Conservation (phyloP, 495 filamentous ascomycete genomes). For the Penicillium salamii region DNA sequence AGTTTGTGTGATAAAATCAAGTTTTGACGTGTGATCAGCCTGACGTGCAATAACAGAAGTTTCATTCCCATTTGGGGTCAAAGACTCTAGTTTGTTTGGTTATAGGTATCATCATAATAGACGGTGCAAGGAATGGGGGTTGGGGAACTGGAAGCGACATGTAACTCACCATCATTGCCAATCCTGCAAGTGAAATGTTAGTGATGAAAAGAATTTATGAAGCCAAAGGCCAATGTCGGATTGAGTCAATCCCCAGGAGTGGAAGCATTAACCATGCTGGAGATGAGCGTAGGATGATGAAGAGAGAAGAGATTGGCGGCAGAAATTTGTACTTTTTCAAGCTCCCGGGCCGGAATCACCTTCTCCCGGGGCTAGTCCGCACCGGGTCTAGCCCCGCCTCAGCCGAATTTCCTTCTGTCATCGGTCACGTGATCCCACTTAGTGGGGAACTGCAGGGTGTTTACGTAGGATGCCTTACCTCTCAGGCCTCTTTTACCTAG, state of each 20-base stretch:
- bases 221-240: neutral
- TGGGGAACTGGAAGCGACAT: conserved; percentile 2
- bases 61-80: conserved; percentile 87
- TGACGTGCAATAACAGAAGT: conserved; percentile 96
- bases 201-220: neutral
- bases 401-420: neutral
- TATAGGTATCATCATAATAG: conserved; percentile 69
- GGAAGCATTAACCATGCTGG: conserved; percentile 22
- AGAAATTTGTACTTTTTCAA: conserved; percentile 25
- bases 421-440: no score
- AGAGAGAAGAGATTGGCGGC: conserved; percentile 16
- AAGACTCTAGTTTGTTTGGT: conserved; percentile 99
- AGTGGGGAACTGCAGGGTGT: no score
- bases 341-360: conserved; percentile 16
- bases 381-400: conserved; percentile 1
- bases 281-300: conserved; percentile 14
- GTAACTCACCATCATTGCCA: conserved; percentile 20
- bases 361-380: conserved; percentile 1
- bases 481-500: no score
- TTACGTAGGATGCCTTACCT: no score
- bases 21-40: conserved; percentile 72
- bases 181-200: neutral
- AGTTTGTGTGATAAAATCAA: conserved; percentile 14
- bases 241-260: neutral
- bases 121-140: conserved; percentile 12